These are phyloP conservation scores for Penicillium bialowiezense DNA, from an alignment of 495 filamentous ascomycete genomes.

Conservation along the genomic window DNA sequence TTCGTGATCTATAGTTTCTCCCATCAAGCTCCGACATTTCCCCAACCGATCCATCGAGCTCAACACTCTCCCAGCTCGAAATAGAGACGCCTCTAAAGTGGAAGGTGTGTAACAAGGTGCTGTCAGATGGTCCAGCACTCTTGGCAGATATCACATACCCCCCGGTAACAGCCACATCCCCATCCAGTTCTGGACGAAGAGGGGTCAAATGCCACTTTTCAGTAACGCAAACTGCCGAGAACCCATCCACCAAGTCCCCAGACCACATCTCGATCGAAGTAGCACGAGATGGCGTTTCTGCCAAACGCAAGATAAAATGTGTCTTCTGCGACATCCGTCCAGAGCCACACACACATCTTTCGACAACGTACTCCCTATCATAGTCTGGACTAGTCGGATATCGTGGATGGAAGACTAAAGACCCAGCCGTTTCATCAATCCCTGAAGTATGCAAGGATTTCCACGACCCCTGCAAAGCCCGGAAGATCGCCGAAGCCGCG, in stretches of 20 bases:
- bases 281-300: conserved; percentile 3
- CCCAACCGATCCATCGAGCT: neutral
- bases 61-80: conserved; percentile 22
- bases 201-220: conserved; percentile 4
- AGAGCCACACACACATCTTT: conserved; percentile 2
- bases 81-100: conserved; percentile 35
- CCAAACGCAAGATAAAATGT: conserved; percentile 15
- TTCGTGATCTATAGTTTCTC: neutral
- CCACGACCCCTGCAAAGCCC: conserved; percentile 75
- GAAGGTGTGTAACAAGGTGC: conserved; percentile 24
- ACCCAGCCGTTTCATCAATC: conserved; percentile 37
- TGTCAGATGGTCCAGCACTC: neutral
- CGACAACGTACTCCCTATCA: conserved; percentile 33
- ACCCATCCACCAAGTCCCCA: neutral
- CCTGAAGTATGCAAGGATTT: conserved; percentile 42
- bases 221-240: neutral
- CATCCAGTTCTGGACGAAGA: conserved; percentile 1
- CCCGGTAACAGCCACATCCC: conserved; percentile 4
- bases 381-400: conserved; percentile 20
- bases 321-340: neutral
- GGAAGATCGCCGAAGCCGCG: conserved; percentile 55
- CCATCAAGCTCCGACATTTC: neutral
- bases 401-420: conserved; percentile 61
- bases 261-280: conserved; percentile 13
- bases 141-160: conserved; percentile 13